Base-by-base conservation (phyloP, 371 early-diverging fungal species). In the Conidiobolus coronatus region DNA sequence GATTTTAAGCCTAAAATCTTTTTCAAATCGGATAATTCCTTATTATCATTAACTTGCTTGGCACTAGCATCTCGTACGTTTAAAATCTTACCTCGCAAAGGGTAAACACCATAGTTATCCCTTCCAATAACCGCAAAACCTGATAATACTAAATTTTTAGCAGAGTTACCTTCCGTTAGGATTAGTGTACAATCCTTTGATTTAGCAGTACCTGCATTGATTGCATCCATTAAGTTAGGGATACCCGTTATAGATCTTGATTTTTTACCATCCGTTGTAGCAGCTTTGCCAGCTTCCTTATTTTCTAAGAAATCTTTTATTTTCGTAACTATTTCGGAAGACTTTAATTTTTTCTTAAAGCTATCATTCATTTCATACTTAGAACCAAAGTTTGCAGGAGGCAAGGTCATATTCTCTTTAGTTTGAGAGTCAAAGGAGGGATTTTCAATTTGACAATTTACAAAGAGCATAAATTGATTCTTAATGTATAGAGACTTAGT, bases 391-490 rank as follows among this genome's bases (percentile, higher is more conserved):
- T 73, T 58, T 4, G 75, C 63, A 15, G 57, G 55, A 45, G 80
- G 75, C 38, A 97, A 63, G 1, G 98, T 99, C 77, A 99, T 75
- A 54, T 73, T 87, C 56, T 99, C 99, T 63, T 99, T 99, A 17
- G 99, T 99, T 63, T 99, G 99, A 7, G 95, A 93, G 62, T 99
- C 98, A 63, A 99, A 99, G 0, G 93, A 66, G 3, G 99, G 98
- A 60, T 99, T 99, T 55, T 92, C 96, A 49, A 99, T 94, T 48
- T 83, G 57, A 56, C 84, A 85, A 64, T 99, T 99, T 57, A 99
- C 70, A 65, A 98, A 99, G 7, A 99, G 52, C 71, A 81, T 90
- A 61, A 98, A 71, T 50, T 91, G 85, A 42, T 68, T 83, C 61
- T 92, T 94, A 59, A 94, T 77, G 52, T 89, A 84, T 56, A 75